A percentile compares a stretch with the other conserved stretches of the same genome.
These are phyloP conservation scores for Fusarium phyllophilum DNA, from an alignment of 2,329 filamentous ascomycete species.

Conservation along the genomic window DNA sequence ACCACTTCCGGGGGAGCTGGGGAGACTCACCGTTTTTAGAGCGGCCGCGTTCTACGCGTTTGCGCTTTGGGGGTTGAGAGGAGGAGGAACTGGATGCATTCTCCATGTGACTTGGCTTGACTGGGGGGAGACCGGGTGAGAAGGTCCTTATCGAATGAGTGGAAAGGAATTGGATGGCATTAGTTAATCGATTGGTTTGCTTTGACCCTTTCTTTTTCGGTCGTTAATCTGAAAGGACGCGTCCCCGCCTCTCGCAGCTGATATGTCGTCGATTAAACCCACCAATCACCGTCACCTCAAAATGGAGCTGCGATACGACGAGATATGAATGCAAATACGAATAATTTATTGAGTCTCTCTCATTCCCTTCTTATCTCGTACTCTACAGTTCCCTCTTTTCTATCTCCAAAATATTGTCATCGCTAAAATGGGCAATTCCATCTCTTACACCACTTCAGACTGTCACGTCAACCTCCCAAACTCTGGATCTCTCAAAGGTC, in stretches of 20 bases:
- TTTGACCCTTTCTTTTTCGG: not conserved
- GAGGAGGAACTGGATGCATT: not conserved
- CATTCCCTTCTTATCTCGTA: not conserved
- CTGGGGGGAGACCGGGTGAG: not conserved
- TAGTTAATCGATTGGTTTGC: not conserved
- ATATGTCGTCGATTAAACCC: constrained; percentile 5
- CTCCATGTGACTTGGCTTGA: not conserved
- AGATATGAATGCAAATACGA: not conserved
- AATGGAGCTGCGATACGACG: not conserved
- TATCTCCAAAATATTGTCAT: not conserved
- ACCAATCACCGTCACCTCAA: not conserved
- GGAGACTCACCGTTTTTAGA: constrained; percentile 14
- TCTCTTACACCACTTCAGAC: constrained; percentile 11
- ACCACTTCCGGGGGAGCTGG: not conserved
- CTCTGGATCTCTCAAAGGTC: constrained; percentile 40
- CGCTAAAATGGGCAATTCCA: not conserved
- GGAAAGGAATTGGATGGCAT: not conserved
- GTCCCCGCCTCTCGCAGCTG: not conserved
- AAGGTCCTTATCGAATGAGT: not conserved
- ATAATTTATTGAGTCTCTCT: not conserved
- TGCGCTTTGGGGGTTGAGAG: not conserved
- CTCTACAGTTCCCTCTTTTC: not conserved
- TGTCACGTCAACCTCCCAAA: not conserved
- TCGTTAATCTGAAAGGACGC: not conserved
- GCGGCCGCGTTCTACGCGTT: constrained; percentile 17